A percentile compares a stretch with the other conserved stretches of the same genome.
These are phyloP conservation scores for Hypholoma fasciculare DNA, from an alignment of 768 basidiomycete genomes.

Conservation along the genomic window DNA sequence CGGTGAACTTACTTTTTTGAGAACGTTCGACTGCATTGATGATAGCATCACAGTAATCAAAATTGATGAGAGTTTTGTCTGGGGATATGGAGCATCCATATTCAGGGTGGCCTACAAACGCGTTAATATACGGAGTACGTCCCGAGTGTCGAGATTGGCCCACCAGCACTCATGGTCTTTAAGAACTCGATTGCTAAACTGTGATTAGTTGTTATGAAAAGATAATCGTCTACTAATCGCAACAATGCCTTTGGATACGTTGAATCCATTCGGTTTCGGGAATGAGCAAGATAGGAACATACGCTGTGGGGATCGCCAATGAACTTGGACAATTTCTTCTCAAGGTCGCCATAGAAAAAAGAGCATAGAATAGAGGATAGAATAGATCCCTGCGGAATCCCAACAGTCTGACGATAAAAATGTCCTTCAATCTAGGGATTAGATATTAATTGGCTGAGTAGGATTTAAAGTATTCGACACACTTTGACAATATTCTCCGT, in stretches of 20 bases:
- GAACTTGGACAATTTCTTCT: constrained; percentile 56
- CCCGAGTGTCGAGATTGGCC: background rate
- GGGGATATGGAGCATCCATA: constrained; percentile 91
- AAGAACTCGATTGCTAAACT: constrained; percentile 68
- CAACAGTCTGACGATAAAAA: constrained; percentile 87
- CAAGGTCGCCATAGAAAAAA: constrained; percentile 93
- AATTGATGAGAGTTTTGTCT: constrained; percentile 90
- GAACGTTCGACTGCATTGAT: constrained; percentile 54
- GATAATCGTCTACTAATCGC: constrained; percentile 92
- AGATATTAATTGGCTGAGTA: background rate
- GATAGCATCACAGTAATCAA: constrained; percentile 59
- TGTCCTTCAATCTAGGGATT: constrained; percentile 67
- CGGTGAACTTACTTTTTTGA: constrained; percentile 24
- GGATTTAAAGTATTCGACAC: background rate
- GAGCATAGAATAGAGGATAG: constrained; percentile 92
- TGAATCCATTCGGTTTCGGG: background rate
- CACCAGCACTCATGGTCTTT: constrained; percentile 73
- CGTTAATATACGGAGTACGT: background rate
- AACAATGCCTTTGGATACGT: constrained; percentile 58
- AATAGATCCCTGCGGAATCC: constrained; percentile 98
- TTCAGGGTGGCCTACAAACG: constrained; percentile 73
- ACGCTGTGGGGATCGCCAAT: constrained; percentile 64
- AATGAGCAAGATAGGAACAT: constrained; percentile 21
- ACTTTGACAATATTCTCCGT: constrained; percentile 92
- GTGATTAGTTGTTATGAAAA: constrained; percentile 75